Base-by-base conservation (phyloP, 2,329 filamentous ascomycete species). In the Fusarium graminum region DNA sequence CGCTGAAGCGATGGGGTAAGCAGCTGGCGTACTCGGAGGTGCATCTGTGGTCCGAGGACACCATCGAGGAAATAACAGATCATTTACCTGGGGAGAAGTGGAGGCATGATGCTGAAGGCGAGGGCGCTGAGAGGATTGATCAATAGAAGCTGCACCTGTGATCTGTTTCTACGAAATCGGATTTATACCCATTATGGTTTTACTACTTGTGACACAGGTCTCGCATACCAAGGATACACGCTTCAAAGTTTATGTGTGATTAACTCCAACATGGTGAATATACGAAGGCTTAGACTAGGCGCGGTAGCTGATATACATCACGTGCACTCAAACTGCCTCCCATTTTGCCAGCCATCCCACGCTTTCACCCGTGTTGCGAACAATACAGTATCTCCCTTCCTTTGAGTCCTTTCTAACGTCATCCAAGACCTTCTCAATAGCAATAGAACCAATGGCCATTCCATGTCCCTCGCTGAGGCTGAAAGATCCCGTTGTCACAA, bases 401-500 rank as follows among this genome's bases (percentile, higher is more conserved):
- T 74, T 77, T 8, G 70, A 63, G 12, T 76, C 64, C n/a, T 67
- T 69, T 42, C 64, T 74, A 22, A 79, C 45, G 4, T 70, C 75
- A 0, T 55, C 78, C 5, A 85, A 59, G 2, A 91, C 83, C 75
- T 83, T 90, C 7, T 81, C 81, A 1, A 90, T 80, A 14, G 87
- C 81, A 26, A 98, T 74, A 47, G 86, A 90, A 0, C 91, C 95
- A 59, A 98, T 83, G 1, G 89, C 94, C 16, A 88, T 88, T 1
- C 90, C 92, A 67, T 85, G 86, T 0, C 94, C 95, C 66, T 91
- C 87, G 3, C 87, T 86, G 3, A 98, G 84, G 72, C 90, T 93
- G 75, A 90, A 97, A 49, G 92, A 90, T 0, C 94, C 95, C 2
- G 90, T 91, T 3, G 93, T 97, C 25, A 97, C 89, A 75, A 97